Evolutionary conservation across 2,329 filamentous ascomycete genomes (phyloP), one percentile per base, ranked within the genome.

Genomic region (Ophiostoma australiae): DNA sequence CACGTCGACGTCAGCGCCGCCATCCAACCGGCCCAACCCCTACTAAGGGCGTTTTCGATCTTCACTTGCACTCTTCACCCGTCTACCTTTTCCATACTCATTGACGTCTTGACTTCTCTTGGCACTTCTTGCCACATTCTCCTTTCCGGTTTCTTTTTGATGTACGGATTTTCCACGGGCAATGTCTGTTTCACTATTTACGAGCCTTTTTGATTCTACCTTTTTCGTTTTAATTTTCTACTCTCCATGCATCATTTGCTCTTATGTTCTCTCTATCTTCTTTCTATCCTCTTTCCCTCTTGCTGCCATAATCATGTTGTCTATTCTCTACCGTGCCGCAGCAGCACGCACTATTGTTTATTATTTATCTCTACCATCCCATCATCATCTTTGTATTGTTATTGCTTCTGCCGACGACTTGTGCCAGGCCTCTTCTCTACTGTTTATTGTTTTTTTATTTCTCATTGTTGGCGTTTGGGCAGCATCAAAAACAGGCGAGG

Each of bases 391-490:
- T 48, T 2, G n/a, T 48, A 20, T 48, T 20, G 44, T 20, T n/a
- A 20, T 48, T 48, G 17, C 3, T 48, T n/a, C 7, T 48, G 20
- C 20, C 20, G 37, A 1, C 37, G 10, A 39, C 13, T 39, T 39
- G 37, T n/a, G 4, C 15, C 4, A 44, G 41, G 8, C 15, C 41
- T 48, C 37, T 39, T 39, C 37, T 39, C 37, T 48, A 1, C 44
- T 48, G 33, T 23, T 65, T 39, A 69, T 31, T 65, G 23, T 71
- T 23, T 63, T 61, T 68, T 35, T 63, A 44, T 48, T 55, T 67
- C 37, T 68, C 23, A 39, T 55, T 35, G 3, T 37, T 58, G 23
- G 41, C 41, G 41, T 44, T 69, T 7, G 15, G 39, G 37, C 48
- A 44, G 61, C 31, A 52, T 65, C 35, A 17, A 67, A 27, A 31